These are phyloP conservation scores for Cladophialophora carrionii DNA, from an alignment of 2,329 filamentous ascomycete species.

Conservation along the genomic window DNA sequence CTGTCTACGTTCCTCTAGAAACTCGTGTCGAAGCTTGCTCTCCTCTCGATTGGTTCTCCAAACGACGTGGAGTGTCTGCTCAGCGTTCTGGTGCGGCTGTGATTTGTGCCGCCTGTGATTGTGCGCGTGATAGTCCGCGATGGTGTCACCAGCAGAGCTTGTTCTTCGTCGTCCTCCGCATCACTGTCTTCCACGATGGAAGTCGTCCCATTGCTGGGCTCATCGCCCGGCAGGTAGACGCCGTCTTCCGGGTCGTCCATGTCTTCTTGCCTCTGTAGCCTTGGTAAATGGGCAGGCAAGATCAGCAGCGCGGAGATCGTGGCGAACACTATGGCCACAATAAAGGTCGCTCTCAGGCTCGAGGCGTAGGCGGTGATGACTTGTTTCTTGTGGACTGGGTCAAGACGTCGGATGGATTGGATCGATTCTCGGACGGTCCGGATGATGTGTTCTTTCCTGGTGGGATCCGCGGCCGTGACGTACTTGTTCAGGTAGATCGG, in stretches of 20 bases:
- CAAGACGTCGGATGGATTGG: conserved; percentile 27
- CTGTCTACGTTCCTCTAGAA: not conserved
- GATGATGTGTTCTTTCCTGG: conserved; percentile 34
- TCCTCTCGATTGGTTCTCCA: conserved; percentile 11
- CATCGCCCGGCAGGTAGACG: not conserved
- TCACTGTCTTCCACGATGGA: conserved; percentile 1
- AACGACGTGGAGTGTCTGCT: conserved; percentile 3
- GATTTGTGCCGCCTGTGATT: conserved; percentile 9
- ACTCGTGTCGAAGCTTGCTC: conserved; percentile 23
- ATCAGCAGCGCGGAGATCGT: conserved; percentile 25
- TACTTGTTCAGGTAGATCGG: conserved; percentile 30
- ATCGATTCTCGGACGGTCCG: conserved; percentile 32
- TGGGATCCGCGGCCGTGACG: conserved; percentile 21
- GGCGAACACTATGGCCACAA: conserved; percentile 22
- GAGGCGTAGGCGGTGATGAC: conserved; percentile 36
- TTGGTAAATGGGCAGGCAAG: conserved; percentile 31
- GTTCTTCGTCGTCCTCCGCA: conserved; percentile 2
- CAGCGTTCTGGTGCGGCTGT: conserved; percentile 5
- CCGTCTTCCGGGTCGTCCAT: conserved; percentile 15
- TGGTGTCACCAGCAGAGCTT: conserved; percentile 8
- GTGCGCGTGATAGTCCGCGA: conserved; percentile 8
- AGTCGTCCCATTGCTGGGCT: not conserved
- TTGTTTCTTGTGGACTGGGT: conserved; percentile 31
- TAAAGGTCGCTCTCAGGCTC: conserved; percentile 34
- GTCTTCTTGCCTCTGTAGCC: conserved; percentile 27